These are phyloP conservation scores for Fulvia fulva DNA, from an alignment of 2,329 filamentous ascomycete species.

Conservation along the genomic window DNA sequence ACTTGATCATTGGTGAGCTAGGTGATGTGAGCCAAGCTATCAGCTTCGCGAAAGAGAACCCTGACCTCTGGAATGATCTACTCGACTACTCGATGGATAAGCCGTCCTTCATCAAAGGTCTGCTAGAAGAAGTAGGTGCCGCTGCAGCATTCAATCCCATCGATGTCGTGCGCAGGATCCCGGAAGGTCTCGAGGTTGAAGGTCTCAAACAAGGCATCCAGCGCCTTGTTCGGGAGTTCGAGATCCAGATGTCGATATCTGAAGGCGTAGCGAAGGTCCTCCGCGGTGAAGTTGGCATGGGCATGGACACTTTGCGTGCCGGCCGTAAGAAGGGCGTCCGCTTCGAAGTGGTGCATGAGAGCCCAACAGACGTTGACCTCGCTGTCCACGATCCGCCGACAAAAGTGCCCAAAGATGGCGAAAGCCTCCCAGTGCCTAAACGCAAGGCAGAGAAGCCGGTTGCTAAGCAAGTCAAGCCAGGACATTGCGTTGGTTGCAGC, in stretches of 20 bases:
- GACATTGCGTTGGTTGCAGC: constrained; percentile 39
- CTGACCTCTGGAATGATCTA: constrained; percentile 90
- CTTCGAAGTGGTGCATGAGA: constrained; percentile 64
- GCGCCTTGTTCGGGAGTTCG: constrained; percentile 91
- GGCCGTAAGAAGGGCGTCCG: constrained; percentile 84
- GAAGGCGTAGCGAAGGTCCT: constrained; percentile 84
- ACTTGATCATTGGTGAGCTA: constrained; percentile 89
- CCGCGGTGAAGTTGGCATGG: constrained; percentile 77
- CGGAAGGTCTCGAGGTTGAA: constrained; percentile 87
- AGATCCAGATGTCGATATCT: constrained; percentile 90
- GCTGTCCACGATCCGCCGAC: constrained; percentile 31
- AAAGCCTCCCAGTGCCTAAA: constrained; percentile 20
- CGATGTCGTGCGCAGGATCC: constrained; percentile 81
- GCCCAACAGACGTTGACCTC: constrained; percentile 30
- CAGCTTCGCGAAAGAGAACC: constrained; percentile 86
- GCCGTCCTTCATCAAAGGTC: constrained; percentile 83
- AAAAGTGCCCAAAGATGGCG: constrained; percentile 21
- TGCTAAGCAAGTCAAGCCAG: constrained; percentile 27
- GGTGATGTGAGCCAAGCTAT: constrained; percentile 90
- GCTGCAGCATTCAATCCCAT: constrained; percentile 75
- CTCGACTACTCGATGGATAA: constrained; percentile 97
- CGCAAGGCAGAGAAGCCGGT: constrained; percentile 14
- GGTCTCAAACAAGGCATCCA: constrained; percentile 83
- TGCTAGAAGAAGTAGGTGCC: constrained; percentile 91
- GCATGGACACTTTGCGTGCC: constrained; percentile 73